Base-by-base conservation (phyloP, 202 grass and related monocot species). In the Carex arenaria region DNA sequence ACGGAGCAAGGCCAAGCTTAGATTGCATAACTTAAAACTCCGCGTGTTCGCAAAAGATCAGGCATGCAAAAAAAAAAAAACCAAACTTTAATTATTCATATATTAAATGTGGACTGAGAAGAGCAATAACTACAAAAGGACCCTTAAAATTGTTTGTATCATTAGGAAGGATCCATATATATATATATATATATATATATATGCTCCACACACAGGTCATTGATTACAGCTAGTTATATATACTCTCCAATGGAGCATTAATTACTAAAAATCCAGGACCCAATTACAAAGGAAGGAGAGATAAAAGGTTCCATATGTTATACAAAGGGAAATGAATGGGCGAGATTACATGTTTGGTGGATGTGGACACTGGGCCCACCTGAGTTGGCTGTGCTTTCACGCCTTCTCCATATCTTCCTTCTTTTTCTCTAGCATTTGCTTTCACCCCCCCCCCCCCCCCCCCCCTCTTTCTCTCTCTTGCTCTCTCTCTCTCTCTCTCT, bases 271-370 rank as follows among this genome's bases (percentile, higher is more conserved):
- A 67, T 68, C 34, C 80, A 67, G 68, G 63, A 67, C 63, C 14
- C 61, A 36, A 36, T 66, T 66, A 32, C 43, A 51, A 34, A 19
- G 34, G 78, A 56, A 67, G 49, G 63, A 82, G 45, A 55, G 26
- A 69, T 4, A 65, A 82, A 82, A 82, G 80, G 43, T 68, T 82
- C 61, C 26, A 82, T 82, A 68, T 65, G 59, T 54, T 75, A 55
- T 55, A 32, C 28, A 82, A 69, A 82, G 36, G 80, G 61, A n/a
- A 82, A 82, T 82, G 63, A 19, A 82, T 34, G 62, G 45, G 68
- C 18, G 78, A 20, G 80, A 82, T 82, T 82, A 82, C 5, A 77
- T 77, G 80, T 82, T 82, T 82, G 80, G 80, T 82, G 80, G 80
- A 82, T 67, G 49, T 68, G 80, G 61, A 7, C 3, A 47, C 67